These are phyloP conservation scores for Solanum infundibuliforme DNA, from an alignment of 257 asterid species.

Conservation along the genomic window DNA sequence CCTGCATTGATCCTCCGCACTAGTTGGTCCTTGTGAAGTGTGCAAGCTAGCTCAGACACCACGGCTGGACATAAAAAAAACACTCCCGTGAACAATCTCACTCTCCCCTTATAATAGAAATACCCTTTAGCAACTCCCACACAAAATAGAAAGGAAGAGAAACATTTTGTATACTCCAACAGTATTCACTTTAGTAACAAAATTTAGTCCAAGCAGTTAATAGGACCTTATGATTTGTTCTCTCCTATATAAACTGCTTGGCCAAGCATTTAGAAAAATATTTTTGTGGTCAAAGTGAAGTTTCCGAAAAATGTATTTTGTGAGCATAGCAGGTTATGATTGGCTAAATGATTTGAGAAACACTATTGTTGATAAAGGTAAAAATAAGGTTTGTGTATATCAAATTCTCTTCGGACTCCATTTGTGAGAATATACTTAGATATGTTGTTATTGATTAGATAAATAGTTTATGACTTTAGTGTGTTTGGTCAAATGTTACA, in stretches of 20 bases:
- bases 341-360: not conserved
- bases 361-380: not conserved
- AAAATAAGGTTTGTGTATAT: not conserved
- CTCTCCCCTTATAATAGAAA: not conserved
- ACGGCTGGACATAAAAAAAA: not conserved
- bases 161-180: not conserved
- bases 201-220: not conserved
- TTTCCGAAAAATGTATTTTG: not conserved
- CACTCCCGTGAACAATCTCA: not conserved
- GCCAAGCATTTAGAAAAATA: not conserved
- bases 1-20: slow-evolving; percentile 61
- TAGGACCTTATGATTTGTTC: not conserved
- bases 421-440: not conserved
- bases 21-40: slow-evolving; percentile 11
- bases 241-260: not conserved
- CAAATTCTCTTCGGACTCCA: not conserved
- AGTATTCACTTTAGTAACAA: not conserved
- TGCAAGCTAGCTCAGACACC: not conserved
- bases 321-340: not conserved
- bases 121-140: not conserved
- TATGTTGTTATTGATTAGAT: not conserved
- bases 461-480: not conserved
- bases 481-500: not conserved
- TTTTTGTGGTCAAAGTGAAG: not conserved
- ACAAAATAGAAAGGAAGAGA: not conserved